phyloP scores from a whole-genome alignment of 1,139 yeast species.

The Pichia terricola region DNA sequence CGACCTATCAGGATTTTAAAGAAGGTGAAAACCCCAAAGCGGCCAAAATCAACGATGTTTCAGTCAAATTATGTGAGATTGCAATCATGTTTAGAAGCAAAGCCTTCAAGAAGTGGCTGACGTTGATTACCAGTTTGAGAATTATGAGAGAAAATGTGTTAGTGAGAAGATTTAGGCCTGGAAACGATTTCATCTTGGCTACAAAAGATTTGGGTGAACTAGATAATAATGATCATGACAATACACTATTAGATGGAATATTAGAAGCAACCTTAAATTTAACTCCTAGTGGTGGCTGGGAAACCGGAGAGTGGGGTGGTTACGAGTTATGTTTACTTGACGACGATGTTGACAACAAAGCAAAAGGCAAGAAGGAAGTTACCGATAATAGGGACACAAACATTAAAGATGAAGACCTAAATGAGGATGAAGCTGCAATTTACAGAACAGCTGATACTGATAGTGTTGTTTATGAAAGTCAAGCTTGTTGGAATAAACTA shows the following conservation, averaged over 20 bases:
- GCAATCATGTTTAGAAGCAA: conserved; percentile 49
- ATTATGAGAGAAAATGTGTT: conserved; percentile 60
- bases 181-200: conserved; percentile 87
- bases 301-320: conserved; percentile 83
- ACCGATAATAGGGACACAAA: conserved; percentile 23
- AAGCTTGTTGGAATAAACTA: conserved; percentile 78
- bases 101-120: conserved; percentile 65
- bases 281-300: conserved; percentile 81
- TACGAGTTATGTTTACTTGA: conserved; percentile 82
- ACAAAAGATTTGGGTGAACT: conserved; percentile 48
- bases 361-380: conserved; percentile 12
- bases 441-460: conserved; percentile 55
- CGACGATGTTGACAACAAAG: conserved; percentile 38
- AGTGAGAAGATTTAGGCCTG: conserved; percentile 87
- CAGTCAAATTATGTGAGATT: conserved; percentile 38
- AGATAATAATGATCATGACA: conserved; percentile 24
- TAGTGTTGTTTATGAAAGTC: conserved; percentile 69
- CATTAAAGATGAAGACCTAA: conserved; percentile 33
- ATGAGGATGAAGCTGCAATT: conserved; percentile 46
- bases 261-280: conserved; percentile 64
- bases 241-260: conserved; percentile 36
- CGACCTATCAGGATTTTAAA: conserved; percentile 1
- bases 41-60: conserved; percentile 10
- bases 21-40: conserved; percentile 13
- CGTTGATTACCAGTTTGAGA: conserved; percentile 50